Conservation (phyloP, 1,284 basidiomycete species). For the Leccinum pachyderme region DNA sequence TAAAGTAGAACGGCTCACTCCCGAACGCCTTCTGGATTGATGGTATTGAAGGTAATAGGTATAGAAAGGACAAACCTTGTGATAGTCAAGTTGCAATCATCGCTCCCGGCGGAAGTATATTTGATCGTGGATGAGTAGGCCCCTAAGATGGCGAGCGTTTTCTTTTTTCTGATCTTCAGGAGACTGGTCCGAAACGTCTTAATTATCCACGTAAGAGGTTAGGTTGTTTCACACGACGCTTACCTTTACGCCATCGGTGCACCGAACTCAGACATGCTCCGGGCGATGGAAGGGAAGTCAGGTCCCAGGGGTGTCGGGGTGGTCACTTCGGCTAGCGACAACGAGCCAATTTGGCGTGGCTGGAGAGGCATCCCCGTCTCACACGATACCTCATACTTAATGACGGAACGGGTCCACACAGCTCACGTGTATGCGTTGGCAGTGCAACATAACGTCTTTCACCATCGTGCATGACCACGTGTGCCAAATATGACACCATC, state of each 20-base stretch:
- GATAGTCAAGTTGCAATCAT: not conserved
- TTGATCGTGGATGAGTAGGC: not conserved
- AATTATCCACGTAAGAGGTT: not conserved
- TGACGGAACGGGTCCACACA: not conserved
- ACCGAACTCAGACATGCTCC: not conserved
- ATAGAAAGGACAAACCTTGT: not conserved
- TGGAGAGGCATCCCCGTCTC: not conserved
- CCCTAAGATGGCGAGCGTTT: not conserved
- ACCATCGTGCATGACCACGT: not conserved
- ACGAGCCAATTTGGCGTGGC: not conserved
- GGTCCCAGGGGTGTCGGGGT: not conserved
- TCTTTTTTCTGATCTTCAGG: not conserved
- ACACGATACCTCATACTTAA: not conserved
- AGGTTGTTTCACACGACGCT: not conserved
- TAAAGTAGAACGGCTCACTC: not conserved
- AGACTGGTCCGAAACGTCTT: not conserved
- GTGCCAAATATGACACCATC: not conserved
- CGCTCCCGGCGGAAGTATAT: not conserved
- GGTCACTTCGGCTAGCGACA: not conserved
- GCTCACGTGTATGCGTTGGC: not conserved
- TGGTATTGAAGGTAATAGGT: not conserved
- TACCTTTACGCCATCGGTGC: not conserved
- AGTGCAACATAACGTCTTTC: not conserved
- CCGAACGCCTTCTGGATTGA: not conserved
- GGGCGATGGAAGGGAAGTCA: not conserved